These are phyloP conservation scores for Lentinula aciculospora DNA, from an alignment of 768 basidiomycete genomes.

Conservation along the genomic window DNA sequence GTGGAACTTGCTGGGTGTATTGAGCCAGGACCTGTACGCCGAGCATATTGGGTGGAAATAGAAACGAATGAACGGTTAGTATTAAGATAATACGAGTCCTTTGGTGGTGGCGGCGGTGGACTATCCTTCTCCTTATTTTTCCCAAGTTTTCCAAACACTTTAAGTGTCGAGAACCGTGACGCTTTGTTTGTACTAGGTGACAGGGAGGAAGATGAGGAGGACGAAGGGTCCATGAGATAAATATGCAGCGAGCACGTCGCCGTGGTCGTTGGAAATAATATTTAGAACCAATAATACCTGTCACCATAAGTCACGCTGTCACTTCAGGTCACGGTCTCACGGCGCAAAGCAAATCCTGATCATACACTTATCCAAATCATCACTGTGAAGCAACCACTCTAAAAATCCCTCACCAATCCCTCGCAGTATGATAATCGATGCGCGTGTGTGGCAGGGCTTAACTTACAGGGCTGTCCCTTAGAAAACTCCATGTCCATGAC, in stretches of 20 bases:
- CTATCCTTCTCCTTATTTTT: slow-evolving; percentile 10
- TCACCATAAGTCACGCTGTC: neutral
- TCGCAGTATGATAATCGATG: no score
- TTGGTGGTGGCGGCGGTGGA: slow-evolving; percentile 61
- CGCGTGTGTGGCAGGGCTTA: no score
- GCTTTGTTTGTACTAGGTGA: neutral
- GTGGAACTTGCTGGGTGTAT: slow-evolving; percentile 27
- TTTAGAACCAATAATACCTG: neutral
- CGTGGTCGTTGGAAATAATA: slow-evolving; percentile 1
- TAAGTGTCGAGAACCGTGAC: slow-evolving; percentile 16
- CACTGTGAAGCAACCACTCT: no score
- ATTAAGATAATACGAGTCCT: slow-evolving; percentile 49
- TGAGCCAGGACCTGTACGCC: slow-evolving; percentile 27
- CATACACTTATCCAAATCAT: no score
- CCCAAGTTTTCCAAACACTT: slow-evolving; percentile 10
- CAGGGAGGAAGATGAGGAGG: neutral
- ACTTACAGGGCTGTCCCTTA: no score
- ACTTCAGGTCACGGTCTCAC: neutral
- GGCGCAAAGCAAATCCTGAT: no score
- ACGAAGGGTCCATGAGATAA: slow-evolving; percentile 3
- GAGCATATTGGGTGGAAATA: slow-evolving; percentile 33
- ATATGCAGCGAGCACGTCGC: slow-evolving; percentile 1
- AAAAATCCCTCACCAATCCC: no score
- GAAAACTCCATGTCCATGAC: no score
- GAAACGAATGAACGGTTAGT: slow-evolving; percentile 39